These are phyloP conservation scores for Tricholomella constricta DNA, from an alignment of 768 basidiomycete species.

Conservation along the genomic window DNA sequence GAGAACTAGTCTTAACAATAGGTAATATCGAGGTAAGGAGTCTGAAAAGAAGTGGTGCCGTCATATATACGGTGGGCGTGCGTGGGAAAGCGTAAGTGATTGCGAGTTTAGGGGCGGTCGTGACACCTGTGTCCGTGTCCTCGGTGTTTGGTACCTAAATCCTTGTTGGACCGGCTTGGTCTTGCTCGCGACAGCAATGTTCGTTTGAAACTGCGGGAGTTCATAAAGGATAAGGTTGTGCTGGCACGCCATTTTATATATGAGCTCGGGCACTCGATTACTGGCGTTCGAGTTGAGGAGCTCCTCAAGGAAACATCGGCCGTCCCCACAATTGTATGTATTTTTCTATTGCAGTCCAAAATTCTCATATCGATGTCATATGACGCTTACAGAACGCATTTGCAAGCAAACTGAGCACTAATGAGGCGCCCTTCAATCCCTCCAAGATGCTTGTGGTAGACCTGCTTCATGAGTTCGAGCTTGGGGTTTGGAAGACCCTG, in stretches of 20 bases:
- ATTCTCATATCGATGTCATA: neutral
- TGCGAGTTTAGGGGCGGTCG: no score
- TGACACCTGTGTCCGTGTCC: slow-evolving; percentile 23
- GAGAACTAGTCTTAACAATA: no score
- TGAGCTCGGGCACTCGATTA: no score
- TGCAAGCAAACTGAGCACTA: neutral
- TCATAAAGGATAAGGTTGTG: slow-evolving; percentile 8
- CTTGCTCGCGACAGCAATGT: neutral
- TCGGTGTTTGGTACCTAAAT: slow-evolving; percentile 13
- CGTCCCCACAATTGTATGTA: slow-evolving; percentile 31
- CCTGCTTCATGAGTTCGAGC: no score
- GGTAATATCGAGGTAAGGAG: no score
- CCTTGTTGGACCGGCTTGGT: slow-evolving; percentile 8
- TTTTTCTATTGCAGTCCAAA: neutral
- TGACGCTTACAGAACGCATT: neutral
- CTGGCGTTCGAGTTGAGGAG: no score
- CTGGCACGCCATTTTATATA: no score
- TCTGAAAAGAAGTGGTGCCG: no score
- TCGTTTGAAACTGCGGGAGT: neutral
- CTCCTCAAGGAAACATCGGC: slow-evolving; percentile 15
- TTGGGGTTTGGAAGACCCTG: slow-evolving; percentile 30
- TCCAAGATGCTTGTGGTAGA: slow-evolving; percentile 26
- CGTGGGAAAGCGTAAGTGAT: no score
- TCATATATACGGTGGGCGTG: no score
- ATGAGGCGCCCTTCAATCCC: slow-evolving; percentile 22